Percentiles rank a stretch among this genome's conserved stretches.
Evolutionary conservation across 2,329 filamentous ascomycete genomes (phyloP).

Genomic region (Boeremia exigua): DNA sequence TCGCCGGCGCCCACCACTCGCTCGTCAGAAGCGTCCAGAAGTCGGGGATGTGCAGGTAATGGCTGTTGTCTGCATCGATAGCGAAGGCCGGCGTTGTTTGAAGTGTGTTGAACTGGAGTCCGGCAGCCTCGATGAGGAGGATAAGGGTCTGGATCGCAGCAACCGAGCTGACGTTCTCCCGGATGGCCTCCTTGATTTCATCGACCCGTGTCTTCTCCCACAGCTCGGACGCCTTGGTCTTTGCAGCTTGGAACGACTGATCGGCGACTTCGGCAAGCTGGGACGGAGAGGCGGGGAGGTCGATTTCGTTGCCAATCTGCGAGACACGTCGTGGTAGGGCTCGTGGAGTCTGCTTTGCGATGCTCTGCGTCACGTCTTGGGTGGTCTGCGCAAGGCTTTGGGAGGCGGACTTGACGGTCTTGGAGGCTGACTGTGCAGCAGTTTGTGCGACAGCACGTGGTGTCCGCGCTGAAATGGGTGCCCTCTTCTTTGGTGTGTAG

Average conservation of each 20-base stretch:
- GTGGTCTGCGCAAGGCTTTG: slow-evolving; percentile 5
- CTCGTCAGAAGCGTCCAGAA: slow-evolving; percentile 77
- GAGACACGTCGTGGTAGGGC: slow-evolving; percentile 61
- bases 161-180: slow-evolving; percentile 74
- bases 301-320: slow-evolving; percentile 55
- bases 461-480: slow-evolving; percentile 3
- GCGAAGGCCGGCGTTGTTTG: slow-evolving; percentile 72
- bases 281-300: slow-evolving; percentile 78
- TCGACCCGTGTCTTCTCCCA: slow-evolving; percentile 72
- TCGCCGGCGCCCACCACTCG: slow-evolving; percentile 83
- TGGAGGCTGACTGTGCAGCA: slow-evolving; percentile 36
- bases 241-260: slow-evolving; percentile 71
- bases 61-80: slow-evolving; percentile 62
- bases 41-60: slow-evolving; percentile 75
- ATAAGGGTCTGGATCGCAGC: slow-evolving; percentile 50
- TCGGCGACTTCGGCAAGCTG: slow-evolving; percentile 64
- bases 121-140: slow-evolving; percentile 69
- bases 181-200: slow-evolving; percentile 69
- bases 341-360: slow-evolving; percentile 37
- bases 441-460: slow-evolving; percentile 9
- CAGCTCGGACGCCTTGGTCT: slow-evolving; percentile 67
- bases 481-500: slow-evolving; percentile 54
- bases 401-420: slow-evolving; percentile 6
- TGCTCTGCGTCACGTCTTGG: slow-evolving; percentile 5
- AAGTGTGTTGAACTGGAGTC: slow-evolving; percentile 73